Evolutionary conservation across 2,329 filamentous ascomycete species (phyloP).

Genomic region (Pseudodiploospora longispora): DNA sequence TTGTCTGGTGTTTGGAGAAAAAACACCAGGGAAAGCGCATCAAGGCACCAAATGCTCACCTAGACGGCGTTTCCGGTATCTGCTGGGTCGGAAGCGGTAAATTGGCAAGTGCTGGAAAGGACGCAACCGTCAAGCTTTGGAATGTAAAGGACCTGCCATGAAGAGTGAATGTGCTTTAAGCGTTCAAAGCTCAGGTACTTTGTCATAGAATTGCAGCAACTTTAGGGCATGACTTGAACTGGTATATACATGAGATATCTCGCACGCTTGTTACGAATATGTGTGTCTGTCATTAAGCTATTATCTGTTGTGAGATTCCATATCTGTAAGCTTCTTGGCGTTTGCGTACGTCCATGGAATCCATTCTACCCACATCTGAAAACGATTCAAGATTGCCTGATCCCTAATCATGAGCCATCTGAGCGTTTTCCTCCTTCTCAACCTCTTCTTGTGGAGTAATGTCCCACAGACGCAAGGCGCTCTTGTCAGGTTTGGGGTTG

Average conservation of each 20-base stretch:
- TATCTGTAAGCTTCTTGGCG: too few relatives aligned
- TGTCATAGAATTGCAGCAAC: too few relatives aligned
- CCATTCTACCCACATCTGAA: too few relatives aligned
- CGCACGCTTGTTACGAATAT: too few relatives aligned
- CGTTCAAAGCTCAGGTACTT: too few relatives aligned
- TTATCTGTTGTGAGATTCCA: too few relatives aligned
- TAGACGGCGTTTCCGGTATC: constrained; percentile 88
- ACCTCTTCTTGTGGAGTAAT: constrained; percentile 22
- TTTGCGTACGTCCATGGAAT: too few relatives aligned
- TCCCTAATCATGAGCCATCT: constrained; percentile 32
- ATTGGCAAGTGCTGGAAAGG: constrained; percentile 73
- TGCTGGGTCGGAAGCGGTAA: constrained; percentile 65
- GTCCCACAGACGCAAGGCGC: constrained; percentile 25
- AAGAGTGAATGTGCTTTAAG: neutral
- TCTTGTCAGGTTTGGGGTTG: constrained; percentile 5
- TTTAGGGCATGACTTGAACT: too few relatives aligned
- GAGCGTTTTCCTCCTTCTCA: constrained; percentile 26
- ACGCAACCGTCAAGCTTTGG: constrained; percentile 92
- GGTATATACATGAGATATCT: too few relatives aligned
- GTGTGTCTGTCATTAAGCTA: too few relatives aligned
- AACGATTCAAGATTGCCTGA: constrained; percentile 7
- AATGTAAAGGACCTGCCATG: constrained; percentile 28
- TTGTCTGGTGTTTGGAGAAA: constrained; percentile 79
- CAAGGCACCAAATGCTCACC: constrained; percentile 83
- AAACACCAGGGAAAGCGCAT: constrained; percentile 73